These are phyloP conservation scores for Tetradesmus obliquus DNA, from an alignment of 139 green algal genomes.

Conservation along the genomic window DNA sequence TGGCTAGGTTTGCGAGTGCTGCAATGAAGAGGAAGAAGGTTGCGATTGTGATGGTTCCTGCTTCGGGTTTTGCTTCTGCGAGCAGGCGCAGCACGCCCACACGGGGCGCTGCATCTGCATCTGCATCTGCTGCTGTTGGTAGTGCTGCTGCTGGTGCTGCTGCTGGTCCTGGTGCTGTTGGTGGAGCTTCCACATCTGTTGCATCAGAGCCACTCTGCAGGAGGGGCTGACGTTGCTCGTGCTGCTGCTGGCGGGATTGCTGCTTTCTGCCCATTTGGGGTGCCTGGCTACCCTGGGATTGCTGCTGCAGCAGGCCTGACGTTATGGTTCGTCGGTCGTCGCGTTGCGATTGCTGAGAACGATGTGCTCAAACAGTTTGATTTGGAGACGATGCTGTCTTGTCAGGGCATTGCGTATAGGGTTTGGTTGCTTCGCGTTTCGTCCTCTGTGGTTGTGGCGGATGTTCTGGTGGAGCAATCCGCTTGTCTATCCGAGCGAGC, in stretches of 20 bases:
- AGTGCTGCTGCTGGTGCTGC: neutral
- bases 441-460: neutral
- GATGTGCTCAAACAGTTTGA: too few species aligned
- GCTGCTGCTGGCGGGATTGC: neutral
- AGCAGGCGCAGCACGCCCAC: neutral
- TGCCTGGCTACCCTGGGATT: neutral
- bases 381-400: neutral
- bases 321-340: neutral
- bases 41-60: conserved; percentile 6
- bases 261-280: neutral
- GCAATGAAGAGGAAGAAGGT: conserved; percentile 48
- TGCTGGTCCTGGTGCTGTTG: neutral
- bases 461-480: neutral
- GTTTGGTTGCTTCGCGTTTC: neutral
- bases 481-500: neutral
- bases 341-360: too few species aligned
- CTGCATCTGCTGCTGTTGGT: conserved; percentile 35
- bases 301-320: neutral
- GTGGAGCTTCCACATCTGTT: neutral
- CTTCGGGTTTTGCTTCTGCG: conserved; percentile 42
- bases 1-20: conserved; percentile 49
- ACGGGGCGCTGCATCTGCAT: neutral
- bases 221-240: neutral
- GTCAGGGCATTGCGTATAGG: neutral
- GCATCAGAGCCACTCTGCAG: neutral